These are phyloP conservation scores for Kuraishia piskuri DNA, from an alignment of 805 yeast genomes.

Conservation along the genomic window DNA sequence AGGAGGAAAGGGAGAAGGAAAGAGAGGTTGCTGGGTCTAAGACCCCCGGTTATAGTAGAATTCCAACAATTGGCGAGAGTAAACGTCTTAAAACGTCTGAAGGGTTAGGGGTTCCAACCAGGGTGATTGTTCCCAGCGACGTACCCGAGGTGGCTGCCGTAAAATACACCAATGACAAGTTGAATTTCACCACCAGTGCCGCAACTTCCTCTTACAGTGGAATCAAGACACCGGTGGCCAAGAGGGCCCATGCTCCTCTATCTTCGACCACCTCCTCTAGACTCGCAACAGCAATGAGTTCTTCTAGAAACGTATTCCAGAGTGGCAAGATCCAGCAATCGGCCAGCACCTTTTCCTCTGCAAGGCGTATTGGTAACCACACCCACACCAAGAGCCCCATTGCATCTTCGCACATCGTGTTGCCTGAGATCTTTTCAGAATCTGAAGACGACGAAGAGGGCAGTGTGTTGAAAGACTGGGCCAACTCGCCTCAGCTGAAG, in stretches of 20 bases:
- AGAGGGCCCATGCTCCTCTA: background rate
- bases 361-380: background rate
- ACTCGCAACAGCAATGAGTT: conserved; percentile 2
- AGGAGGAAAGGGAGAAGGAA: background rate
- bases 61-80: background rate
- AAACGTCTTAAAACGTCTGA: background rate
- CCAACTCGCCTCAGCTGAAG: conserved; percentile 47
- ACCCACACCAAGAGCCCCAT: background rate
- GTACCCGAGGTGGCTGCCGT: conserved; percentile 21
- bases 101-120: background rate
- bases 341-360: background rate
- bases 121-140: background rate
- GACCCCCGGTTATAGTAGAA: background rate
- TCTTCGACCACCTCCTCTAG: no score
- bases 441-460: conserved; percentile 48
- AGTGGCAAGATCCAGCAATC: background rate
- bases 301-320: background rate
- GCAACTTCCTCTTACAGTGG: background rate
- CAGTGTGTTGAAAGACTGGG: conserved; percentile 49
- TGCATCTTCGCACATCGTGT: conserved; percentile 5
- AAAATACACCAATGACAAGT: conserved; percentile 21
- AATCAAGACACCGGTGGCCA: background rate
- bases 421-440: conserved; percentile 41
- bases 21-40: background rate
- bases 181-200: conserved; percentile 11